Percentiles rank a stretch among this genome's conserved stretches.
These are phyloP conservation scores for Solanum chilense DNA, from an alignment of 257 asterid species.

Conservation along the genomic window DNA sequence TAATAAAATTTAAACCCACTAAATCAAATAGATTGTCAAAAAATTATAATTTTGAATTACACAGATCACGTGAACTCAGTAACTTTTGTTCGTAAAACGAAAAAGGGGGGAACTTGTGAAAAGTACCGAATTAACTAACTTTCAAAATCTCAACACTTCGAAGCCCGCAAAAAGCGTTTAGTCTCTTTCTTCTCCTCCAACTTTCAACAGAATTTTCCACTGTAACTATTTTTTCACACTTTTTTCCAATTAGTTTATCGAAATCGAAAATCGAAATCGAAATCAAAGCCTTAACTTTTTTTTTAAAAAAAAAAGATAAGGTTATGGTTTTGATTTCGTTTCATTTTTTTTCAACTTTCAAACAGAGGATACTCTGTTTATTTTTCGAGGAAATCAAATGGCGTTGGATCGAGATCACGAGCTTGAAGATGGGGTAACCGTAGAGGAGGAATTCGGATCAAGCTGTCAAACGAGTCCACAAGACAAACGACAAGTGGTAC, in stretches of 20 bases:
- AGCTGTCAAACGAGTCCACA: conserved; percentile 14
- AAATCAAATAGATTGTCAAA: background rate
- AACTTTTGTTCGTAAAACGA: background rate
- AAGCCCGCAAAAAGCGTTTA: background rate
- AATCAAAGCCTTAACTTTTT: background rate
- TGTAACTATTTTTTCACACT: background rate
- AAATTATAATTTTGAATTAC: background rate
- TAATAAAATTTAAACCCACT: background rate
- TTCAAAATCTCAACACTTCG: background rate
- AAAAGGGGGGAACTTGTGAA: background rate
- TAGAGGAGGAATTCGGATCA: conserved; percentile 17
- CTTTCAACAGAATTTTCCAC: background rate
- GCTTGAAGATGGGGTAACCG: conserved; percentile 3
- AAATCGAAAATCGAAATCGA: background rate
- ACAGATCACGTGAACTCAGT: fast-evolving
- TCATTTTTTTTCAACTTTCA: background rate
- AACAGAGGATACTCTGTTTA: background rate
- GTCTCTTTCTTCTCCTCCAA: background rate
- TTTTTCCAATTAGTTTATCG: background rate
- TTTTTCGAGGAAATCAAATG: background rate
- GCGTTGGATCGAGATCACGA: background rate
- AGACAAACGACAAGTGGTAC: conserved; percentile 21
- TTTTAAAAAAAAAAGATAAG: background rate
- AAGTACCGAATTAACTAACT: background rate
- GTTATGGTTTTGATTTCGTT: background rate